A percentile compares a stretch with the other conserved stretches of the same genome.
phyloP scores from a whole-genome alignment of 768 basidiomycete species.

The Pleurotus eryngii region DNA sequence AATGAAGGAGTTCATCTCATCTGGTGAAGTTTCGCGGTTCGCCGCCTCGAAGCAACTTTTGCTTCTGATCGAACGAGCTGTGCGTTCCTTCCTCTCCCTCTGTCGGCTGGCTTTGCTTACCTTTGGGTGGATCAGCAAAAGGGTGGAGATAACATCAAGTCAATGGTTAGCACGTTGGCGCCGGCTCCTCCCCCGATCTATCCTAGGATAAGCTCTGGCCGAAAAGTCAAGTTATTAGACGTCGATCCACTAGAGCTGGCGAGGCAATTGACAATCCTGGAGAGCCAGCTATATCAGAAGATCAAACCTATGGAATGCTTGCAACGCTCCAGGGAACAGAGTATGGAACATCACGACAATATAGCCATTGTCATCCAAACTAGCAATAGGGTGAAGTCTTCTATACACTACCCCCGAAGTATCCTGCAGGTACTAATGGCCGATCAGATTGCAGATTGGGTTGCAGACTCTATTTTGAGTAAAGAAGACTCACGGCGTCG shows the following conservation, averaged over 20 bases:
- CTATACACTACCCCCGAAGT: neutral
- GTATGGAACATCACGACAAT: constrained; percentile 72
- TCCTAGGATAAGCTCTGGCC: constrained; percentile 52
- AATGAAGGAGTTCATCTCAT: constrained; percentile 77
- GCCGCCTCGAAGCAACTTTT: constrained; percentile 75
- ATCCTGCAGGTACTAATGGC: neutral
- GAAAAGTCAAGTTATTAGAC: constrained; percentile 79
- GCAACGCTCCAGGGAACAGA: constrained; percentile 76
- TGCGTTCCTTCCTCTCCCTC: constrained; percentile 37
- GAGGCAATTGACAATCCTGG: constrained; percentile 89
- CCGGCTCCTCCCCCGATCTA: constrained; percentile 72
- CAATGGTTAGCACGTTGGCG: constrained; percentile 53
- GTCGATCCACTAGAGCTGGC: constrained; percentile 89
- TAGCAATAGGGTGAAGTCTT: constrained; percentile 68
- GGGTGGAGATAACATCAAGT: constrained; percentile 41
- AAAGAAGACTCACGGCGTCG: constrained; percentile 84
- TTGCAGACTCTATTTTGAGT: constrained; percentile 76
- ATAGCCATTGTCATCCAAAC: constrained; percentile 86
- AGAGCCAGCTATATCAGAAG: constrained; percentile 80
- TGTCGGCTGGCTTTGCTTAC: neutral
- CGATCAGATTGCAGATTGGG: constrained; percentile 86
- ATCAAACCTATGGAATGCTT: constrained; percentile 91
- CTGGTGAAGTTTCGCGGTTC: constrained; percentile 59
- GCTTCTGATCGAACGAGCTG: constrained; percentile 73
- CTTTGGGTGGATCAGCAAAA: constrained; percentile 31